Base-by-base conservation (phyloP, 176 grass and related monocot species). In the Oryza australiensis region DNA sequence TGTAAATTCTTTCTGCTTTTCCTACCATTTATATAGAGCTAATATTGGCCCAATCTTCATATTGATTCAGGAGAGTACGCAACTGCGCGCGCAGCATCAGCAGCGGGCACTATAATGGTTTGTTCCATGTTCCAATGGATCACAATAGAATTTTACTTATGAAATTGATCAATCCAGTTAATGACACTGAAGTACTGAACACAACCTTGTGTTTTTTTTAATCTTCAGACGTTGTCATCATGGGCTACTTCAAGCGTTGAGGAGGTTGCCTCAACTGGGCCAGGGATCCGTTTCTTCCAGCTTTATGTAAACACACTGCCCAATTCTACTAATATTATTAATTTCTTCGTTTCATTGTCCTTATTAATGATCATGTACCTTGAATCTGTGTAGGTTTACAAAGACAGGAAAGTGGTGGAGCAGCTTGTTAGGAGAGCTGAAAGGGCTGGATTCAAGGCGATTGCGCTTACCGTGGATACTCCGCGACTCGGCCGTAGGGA, bases 211-310 rank as follows among this genome's bases (percentile, higher is more conserved):
- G 78, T 2, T 32, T 53, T 55, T 29, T 68, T 37, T 75, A 55
- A 72, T 77, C 80, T 84, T 20, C 74, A 95, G 96, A 99, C 96
- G 67, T 65, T 99, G 51, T 99, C 96, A 72, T 99, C 96, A 28
- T 99, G 96, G 96, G 96, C 96, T 74, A 95, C 96, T 82, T 99
- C 96, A 41, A 99, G 93, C 41, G 96, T 99, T 30, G 96, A 99
- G 83, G 96, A 99, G 87, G 93, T 99, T 42, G 87, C 96, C 40
- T 99, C 96, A 66, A 99, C 93, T 26, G 96, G 96, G 64, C 96
- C 96, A 40, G 96, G 96, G 71, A 99, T 99, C 63, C 91, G 91
- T 26, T 99, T 99, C 85, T 99, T 99, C 83, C 93, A 99, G 62
- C 89, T 99, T 20, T 99, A 99, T 83, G 93, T 99, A 87, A 90